These are phyloP conservation scores for Chaetoceros muelleri DNA, from an alignment of 108 stramenopile species.

Conservation along the genomic window DNA sequence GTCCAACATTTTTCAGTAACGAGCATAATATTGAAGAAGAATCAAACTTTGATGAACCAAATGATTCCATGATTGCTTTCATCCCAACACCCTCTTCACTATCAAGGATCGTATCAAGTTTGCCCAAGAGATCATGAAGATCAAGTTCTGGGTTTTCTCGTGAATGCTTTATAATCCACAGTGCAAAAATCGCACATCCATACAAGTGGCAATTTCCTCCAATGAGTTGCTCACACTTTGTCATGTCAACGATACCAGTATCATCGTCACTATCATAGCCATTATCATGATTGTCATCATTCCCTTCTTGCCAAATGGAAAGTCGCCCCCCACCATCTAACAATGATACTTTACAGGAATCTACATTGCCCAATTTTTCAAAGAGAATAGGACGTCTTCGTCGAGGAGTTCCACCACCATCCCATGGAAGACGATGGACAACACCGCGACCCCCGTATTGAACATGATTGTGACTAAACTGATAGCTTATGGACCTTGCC, in stretches of 20 bases:
- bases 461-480: conserved; percentile 84
- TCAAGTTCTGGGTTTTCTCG: conserved; percentile 32
- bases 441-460: conserved; percentile 85
- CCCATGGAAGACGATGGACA: conserved; percentile 80
- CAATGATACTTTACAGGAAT: conserved; percentile 15
- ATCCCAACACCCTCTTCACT: conserved; percentile 29
- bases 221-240: conserved; percentile 66
- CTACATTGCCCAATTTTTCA: conserved; percentile 3
- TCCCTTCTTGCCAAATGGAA: conserved; percentile 28
- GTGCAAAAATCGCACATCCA: conserved; percentile 62
- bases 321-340: conserved; percentile 56
- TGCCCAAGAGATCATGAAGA: conserved; percentile 34
- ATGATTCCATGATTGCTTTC: conserved; percentile 1
- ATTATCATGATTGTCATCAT: conserved; percentile 13
- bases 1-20: conserved; percentile 46
- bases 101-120: conserved; percentile 43
- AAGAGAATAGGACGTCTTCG: conserved; percentile 29
- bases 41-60: too few relatives aligned
- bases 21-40: conserved; percentile 7
- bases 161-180: conserved; percentile 53
- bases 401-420: conserved; percentile 34
- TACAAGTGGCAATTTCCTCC: conserved; percentile 63
- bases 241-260: conserved; percentile 66
- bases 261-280: conserved; percentile 49
- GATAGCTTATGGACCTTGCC: conserved; percentile 64